Percentiles rank a stretch among this genome's conserved stretches.
Evolutionary conservation across 495 filamentous ascomycete genomes (phyloP).

Genomic region (Baudoinia panamericana): DNA sequence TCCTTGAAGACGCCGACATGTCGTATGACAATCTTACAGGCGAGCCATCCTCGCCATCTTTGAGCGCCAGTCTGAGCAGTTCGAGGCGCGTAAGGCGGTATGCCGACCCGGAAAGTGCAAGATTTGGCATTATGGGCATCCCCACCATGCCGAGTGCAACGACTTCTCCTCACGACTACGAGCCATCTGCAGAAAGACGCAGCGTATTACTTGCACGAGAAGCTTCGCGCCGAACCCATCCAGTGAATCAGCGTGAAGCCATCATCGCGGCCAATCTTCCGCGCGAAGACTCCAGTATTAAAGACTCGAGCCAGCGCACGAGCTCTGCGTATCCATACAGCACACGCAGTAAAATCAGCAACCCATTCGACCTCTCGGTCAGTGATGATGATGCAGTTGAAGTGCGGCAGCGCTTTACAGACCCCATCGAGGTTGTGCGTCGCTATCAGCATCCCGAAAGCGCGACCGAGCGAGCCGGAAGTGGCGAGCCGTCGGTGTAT

Average conservation of each 20-base stretch:
- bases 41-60: not conserved
- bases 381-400: slow-evolving; percentile 3
- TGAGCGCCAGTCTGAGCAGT: not conserved
- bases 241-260: too few relatives aligned
- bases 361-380: slow-evolving; percentile 16
- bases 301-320: too few relatives aligned
- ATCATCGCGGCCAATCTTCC: too few relatives aligned
- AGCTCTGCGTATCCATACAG: too few relatives aligned
- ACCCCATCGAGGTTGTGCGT: slow-evolving; percentile 5
- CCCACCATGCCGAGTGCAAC: not conserved
- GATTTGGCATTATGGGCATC: slow-evolving; percentile 14
- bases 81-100: slow-evolving; percentile 5
- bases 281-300: too few relatives aligned
- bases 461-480: too few relatives aligned
- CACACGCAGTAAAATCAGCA: slow-evolving; percentile 4
- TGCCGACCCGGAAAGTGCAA: slow-evolving; percentile 7
- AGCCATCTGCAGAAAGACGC: too few relatives aligned
- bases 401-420: not conserved
- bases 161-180: too few relatives aligned
- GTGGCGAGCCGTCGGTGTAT: not conserved
- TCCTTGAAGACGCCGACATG: not conserved
- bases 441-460: too few relatives aligned
- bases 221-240: too few relatives aligned
- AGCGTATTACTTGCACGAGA: too few relatives aligned
- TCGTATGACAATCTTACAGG: slow-evolving; percentile 6